Percentiles rank a stretch among this genome's conserved stretches.
Conservation (phyloP, 768 basidiomycete genomes). For the Hypholoma fasciculare region DNA sequence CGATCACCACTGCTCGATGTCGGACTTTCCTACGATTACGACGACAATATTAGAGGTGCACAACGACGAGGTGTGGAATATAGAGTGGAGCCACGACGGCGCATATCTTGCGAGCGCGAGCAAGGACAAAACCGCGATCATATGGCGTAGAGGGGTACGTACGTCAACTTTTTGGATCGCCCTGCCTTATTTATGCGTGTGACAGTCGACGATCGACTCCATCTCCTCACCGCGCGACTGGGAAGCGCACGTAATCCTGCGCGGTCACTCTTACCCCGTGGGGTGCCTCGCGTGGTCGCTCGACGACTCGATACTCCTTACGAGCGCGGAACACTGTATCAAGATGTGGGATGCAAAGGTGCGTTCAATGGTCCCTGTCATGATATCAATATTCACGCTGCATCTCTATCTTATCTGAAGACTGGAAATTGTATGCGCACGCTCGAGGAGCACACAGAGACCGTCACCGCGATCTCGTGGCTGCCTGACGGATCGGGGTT, state of each 20-base stretch:
- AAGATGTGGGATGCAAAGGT: conserved; percentile 93
- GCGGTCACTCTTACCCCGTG: conserved; percentile 79
- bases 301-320: conserved; percentile 82
- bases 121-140: conserved; percentile 83
- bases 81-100: conserved; percentile 95
- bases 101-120: conserved; percentile 82
- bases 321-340: conserved; percentile 78
- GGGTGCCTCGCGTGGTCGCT: conserved; percentile 91
- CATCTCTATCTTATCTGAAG: conserved; percentile 34
- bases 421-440: conserved; percentile 71
- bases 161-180: conserved; percentile 6
- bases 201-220: conserved; percentile 39
- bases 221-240: conserved; percentile 56
- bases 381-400: conserved; percentile 13
- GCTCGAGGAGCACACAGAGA: conserved; percentile 74
- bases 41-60: conserved; percentile 87
- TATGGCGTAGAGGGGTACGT: conserved; percentile 85
- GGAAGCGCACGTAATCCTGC: conserved; percentile 56
- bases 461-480: conserved; percentile 87
- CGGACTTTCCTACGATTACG: conserved; percentile 81
- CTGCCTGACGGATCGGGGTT: conserved; percentile 88
- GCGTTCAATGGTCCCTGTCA: conserved; percentile 12
- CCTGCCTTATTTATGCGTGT: conserved; percentile 12
- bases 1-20: conserved; percentile 82
- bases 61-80: conserved; percentile 92